phyloP scores from a whole-genome alignment of 140 eudicot species.

The Senecio squalidus region DNA sequence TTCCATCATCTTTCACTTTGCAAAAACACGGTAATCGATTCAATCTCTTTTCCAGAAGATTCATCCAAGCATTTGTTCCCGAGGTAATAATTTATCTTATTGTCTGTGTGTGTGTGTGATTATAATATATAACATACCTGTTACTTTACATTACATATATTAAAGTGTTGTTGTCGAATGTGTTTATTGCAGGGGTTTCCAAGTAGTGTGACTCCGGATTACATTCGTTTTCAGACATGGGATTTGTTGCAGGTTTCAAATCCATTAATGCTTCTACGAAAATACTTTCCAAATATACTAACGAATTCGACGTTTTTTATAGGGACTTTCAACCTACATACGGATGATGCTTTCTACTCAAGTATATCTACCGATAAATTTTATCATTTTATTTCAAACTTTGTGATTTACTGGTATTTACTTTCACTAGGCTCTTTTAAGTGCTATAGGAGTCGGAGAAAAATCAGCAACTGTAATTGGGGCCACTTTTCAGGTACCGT shows the following conservation, averaged over 20 bases:
- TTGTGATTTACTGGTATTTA: constrained; percentile 2
- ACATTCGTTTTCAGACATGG: constrained; percentile 84
- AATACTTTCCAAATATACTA: background rate
- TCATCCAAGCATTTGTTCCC: constrained; percentile 91
- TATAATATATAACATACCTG: too few relatives aligned
- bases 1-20: constrained; percentile 34
- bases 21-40: constrained; percentile 57
- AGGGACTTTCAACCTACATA: constrained; percentile 91
- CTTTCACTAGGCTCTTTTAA: constrained; percentile 74
- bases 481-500: constrained; percentile 89
- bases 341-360: constrained; percentile 97
- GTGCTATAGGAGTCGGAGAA: constrained; percentile 99
- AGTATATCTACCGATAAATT: constrained; percentile 36
- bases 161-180: background rate
- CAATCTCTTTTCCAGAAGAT: constrained; percentile 44
- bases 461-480: constrained; percentile 94
- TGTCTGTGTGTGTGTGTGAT: too few relatives aligned
- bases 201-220: constrained; percentile 90
- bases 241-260: constrained; percentile 72
- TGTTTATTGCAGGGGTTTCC: constrained; percentile 76
- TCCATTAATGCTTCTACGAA: background rate
- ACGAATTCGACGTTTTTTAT: constrained; percentile 4
- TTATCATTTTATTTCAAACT: background rate
- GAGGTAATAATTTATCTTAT: constrained; percentile 41
- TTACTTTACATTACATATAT: too few relatives aligned